phyloP scores from a whole-genome alignment of 2,329 filamentous ascomycete genomes.

The Fusarium agapanthi region DNA sequence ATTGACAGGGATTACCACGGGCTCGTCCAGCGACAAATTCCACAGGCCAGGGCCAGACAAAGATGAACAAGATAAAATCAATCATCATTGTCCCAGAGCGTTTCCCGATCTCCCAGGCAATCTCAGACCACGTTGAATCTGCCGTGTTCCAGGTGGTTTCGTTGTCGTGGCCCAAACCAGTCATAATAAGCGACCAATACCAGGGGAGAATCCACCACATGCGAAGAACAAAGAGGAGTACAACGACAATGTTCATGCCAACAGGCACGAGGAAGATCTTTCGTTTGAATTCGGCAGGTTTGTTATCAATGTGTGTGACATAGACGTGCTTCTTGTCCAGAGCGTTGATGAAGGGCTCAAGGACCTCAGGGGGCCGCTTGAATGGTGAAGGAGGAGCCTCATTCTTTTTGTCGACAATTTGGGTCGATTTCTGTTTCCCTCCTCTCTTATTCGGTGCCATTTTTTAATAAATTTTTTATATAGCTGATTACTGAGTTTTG shows the following conservation, averaged over 20 bases:
- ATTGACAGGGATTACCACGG: conserved; percentile 70
- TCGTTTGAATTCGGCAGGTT: conserved; percentile 75
- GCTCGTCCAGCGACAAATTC: conserved; percentile 72
- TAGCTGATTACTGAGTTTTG: not conserved
- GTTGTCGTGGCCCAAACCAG: conserved; percentile 72
- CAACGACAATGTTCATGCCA: conserved; percentile 76
- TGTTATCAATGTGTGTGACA: conserved; percentile 82
- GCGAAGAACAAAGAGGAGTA: conserved; percentile 71
- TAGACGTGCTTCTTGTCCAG: conserved; percentile 79
- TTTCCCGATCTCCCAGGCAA: conserved; percentile 64
- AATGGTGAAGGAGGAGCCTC: conserved; percentile 70
- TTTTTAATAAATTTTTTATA: too few relatives aligned
- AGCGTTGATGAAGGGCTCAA: conserved; percentile 71
- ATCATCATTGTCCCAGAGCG: conserved; percentile 74
- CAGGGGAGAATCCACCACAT: conserved; percentile 73
- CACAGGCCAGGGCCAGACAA: conserved; percentile 77
- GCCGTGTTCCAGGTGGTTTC: conserved; percentile 70
- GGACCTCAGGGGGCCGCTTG: conserved; percentile 67
- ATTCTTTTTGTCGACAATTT: conserved; percentile 40
- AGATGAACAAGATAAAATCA: conserved; percentile 75
- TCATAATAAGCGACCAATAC: conserved; percentile 74
- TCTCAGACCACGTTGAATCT: conserved; percentile 63
- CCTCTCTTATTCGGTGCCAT: conserved; percentile 49
- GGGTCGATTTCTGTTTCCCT: conserved; percentile 44
- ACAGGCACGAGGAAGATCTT: conserved; percentile 85